Evolutionary conservation across 2,329 filamentous ascomycete genomes (phyloP).

Genomic region (Blumeriella jaapii): DNA sequence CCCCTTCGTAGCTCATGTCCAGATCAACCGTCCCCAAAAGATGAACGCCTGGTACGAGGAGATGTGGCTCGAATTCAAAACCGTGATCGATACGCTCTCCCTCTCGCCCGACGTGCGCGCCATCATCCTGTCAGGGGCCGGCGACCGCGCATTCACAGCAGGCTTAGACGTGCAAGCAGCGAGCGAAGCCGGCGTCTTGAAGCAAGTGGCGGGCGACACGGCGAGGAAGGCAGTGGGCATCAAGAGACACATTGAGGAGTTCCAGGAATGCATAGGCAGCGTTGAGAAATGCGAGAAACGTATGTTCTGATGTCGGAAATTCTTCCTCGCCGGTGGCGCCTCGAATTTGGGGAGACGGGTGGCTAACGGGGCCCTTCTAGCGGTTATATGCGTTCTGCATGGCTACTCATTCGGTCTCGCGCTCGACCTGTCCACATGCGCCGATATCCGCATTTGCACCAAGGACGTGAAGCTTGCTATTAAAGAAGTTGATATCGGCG

Average conservation of each 20-base stretch:
- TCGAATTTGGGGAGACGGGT: conserved; percentile 82
- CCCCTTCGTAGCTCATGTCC: conserved; percentile 73
- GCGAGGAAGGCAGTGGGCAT: conserved; percentile 52
- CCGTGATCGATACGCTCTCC: conserved; percentile 62
- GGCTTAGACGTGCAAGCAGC: conserved; percentile 75
- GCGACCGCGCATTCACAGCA: conserved; percentile 72
- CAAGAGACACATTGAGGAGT: conserved; percentile 61
- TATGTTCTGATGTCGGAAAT: too few relatives aligned
- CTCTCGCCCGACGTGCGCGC: conserved; percentile 60
- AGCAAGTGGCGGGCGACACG: conserved; percentile 36
- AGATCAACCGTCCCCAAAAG: conserved; percentile 80
- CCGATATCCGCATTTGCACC: conserved; percentile 58
- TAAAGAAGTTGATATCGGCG: conserved; percentile 73
- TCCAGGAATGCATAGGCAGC: conserved; percentile 66
- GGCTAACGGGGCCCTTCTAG: conserved; percentile 34
- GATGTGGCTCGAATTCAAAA: conserved; percentile 76
- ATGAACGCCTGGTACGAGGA: conserved; percentile 76
- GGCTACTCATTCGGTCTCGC: conserved; percentile 68
- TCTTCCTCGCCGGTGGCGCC: too few relatives aligned
- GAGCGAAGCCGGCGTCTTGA: conserved; percentile 37
- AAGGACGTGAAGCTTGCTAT: conserved; percentile 52
- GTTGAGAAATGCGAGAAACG: conserved; percentile 85
- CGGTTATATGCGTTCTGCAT: conserved; percentile 73
- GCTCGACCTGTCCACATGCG: conserved; percentile 60
- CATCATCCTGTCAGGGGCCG: conserved; percentile 70